Base-by-base conservation (phyloP, 768 basidiomycete genomes). In the Tremella fuciformis region DNA sequence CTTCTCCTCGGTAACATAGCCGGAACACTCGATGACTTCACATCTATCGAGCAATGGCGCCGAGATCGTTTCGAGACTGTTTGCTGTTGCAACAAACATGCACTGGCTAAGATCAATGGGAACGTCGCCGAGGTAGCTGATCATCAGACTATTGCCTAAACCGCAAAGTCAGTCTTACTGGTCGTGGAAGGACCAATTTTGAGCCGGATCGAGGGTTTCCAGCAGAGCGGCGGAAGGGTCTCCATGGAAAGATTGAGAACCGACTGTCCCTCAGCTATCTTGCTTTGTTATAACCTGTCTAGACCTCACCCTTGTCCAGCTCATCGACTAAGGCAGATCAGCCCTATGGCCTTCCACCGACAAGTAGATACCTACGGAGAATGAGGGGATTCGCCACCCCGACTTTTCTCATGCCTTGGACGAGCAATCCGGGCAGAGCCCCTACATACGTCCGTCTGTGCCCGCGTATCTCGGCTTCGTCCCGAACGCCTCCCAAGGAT, bases 171-270 rank as follows among this genome's bases (percentile, higher is more conserved):
- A 34, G n/a, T n/a, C 83, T 70, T 91, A 94, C 78, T 96, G 92
- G 75, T 96, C 92, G 84, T 89, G 67, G 26, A 74, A 64, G 18
- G 63, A 47, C 59, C 67, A 65, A 62, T 92, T 93, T 76, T 94
- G 91, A 73, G 96, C 93, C 0, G 93, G 93, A 73, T 96, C 93
- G 53, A 97, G 81, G 0, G 93, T 91, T 69, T 97, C 92, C 3
- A 97, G 78, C 59, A 97, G 76, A 0, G 92, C 92, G 39, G 93
- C 93, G 2, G 84, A 85, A 13, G 92, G 92, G 74, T 94, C 91
- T 0, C 92, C 92, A 65, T 94, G 91, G 79, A 88, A 88, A 69
- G 88, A 91, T 11, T 62, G 66, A 7, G 73, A 72, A n/a, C 60
- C 62, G 51, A 73, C 71, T 52, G 40, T 26, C 18, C 29, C 24